phyloP scores from a whole-genome alignment of 2,329 filamentous ascomycete genomes.

The Calonectria leucothoes region DNA sequence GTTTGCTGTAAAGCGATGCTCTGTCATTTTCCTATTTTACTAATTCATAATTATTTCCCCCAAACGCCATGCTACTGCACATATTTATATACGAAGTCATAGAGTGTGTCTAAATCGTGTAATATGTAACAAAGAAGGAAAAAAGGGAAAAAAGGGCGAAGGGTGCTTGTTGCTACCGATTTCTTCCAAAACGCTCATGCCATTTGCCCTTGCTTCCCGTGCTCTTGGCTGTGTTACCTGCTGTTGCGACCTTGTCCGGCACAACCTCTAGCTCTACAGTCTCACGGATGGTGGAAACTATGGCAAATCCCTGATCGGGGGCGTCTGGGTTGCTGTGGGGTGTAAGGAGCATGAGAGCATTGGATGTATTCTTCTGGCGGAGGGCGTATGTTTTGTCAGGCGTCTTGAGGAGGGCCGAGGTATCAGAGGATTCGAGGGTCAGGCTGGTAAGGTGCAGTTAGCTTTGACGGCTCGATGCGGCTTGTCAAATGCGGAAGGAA shows the following conservation, averaged over 20 bases:
- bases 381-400: constrained; percentile 66
- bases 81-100: background rate
- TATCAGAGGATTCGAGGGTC: constrained; percentile 60
- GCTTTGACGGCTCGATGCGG: background rate
- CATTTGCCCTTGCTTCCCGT: constrained; percentile 61
- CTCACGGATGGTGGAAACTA: constrained; percentile 69
- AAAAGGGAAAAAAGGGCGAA: background rate
- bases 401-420: constrained; percentile 63
- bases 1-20: background rate
- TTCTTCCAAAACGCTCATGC: constrained; percentile 69
- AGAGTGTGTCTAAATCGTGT: background rate
- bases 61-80: background rate
- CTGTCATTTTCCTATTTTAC: background rate
- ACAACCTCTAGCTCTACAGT: constrained; percentile 69
- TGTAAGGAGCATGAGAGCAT: constrained; percentile 69
- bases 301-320: constrained; percentile 53
- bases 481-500: background rate
- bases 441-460: constrained; percentile 49
- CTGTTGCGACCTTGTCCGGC: constrained; percentile 42
- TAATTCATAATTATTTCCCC: background rate
- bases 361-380: constrained; percentile 76
- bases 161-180: constrained; percentile 47
- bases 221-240: constrained; percentile 36
- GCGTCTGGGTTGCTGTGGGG: constrained; percentile 36
- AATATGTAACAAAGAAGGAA: background rate